Conservation (phyloP, 2,329 filamentous ascomycete species). For the Calonectria leucothoes region DNA sequence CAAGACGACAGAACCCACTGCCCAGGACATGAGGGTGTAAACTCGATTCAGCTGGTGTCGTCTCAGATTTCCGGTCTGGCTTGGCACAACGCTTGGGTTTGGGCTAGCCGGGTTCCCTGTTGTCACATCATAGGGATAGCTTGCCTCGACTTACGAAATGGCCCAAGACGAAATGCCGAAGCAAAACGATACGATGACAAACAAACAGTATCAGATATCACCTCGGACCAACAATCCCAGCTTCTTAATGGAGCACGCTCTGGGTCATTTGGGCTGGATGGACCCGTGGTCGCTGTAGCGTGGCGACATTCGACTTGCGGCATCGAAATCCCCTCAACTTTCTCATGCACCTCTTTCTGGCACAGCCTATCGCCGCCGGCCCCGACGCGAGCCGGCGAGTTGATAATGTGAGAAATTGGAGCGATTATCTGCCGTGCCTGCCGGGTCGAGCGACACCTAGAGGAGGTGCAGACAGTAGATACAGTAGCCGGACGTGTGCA, state of each 20-base stretch:
- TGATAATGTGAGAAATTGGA: constrained; percentile 6
- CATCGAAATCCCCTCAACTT: constrained; percentile 10
- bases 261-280: not conserved
- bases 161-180: not conserved
- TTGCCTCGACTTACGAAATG: constrained; percentile 1
- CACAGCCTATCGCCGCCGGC: constrained; percentile 1
- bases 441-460: constrained; percentile 8
- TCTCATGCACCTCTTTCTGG: not conserved
- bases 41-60: constrained; percentile 6
- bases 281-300: not conserved
- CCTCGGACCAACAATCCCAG: not conserved
- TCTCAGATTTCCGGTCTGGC: constrained; percentile 19
- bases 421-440: constrained; percentile 20
- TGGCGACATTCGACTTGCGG: constrained; percentile 9
- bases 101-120: constrained; percentile 5
- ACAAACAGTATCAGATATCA: constrained; percentile 1
- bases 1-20: not conserved
- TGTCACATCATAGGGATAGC: constrained; percentile 11
- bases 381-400: not conserved
- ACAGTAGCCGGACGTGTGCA: not conserved
- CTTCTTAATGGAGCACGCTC: not conserved
- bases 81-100: constrained; percentile 4
- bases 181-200: not conserved
- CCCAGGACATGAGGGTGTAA: not conserved
- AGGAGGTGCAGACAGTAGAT: constrained; percentile 4